phyloP scores from a whole-genome alignment of 805 yeast species.

The Metschnikowia dekortorum region DNA sequence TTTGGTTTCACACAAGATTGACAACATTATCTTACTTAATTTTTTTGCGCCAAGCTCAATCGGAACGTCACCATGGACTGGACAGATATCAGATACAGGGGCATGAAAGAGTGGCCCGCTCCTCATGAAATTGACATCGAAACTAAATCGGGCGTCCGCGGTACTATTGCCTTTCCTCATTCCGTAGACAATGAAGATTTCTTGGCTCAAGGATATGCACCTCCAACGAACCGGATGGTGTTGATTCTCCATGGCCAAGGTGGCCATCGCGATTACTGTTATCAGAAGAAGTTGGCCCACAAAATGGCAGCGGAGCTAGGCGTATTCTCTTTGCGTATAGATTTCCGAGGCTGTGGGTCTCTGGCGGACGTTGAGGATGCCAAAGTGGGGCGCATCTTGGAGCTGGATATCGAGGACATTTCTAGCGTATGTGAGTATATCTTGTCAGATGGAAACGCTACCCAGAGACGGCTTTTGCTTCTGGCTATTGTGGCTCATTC shows the following conservation, averaged over 20 bases:
- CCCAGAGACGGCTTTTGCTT: constrained; percentile 42
- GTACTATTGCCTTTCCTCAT: constrained; percentile 38
- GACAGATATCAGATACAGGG: constrained; percentile 6
- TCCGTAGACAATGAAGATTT: constrained; percentile 22
- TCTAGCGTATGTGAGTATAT: constrained; percentile 35
- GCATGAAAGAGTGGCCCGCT: constrained; percentile 10
- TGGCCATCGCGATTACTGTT: constrained; percentile 79
- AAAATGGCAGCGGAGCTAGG: constrained; percentile 57
- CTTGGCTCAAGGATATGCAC: constrained; percentile 26
- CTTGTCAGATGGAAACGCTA: constrained; percentile 26
- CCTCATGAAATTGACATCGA: constrained; percentile 36
- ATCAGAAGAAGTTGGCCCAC: constrained; percentile 60
- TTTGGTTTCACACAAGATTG: too few relatives aligned
- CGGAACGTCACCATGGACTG: background rate
- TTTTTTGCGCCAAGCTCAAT: background rate
- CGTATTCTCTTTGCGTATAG: constrained; percentile 66
- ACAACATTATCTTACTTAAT: too few relatives aligned
- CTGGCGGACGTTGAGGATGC: constrained; percentile 49
- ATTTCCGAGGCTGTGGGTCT: constrained; percentile 81
- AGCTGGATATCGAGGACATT: constrained; percentile 67
- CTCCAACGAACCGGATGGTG: constrained; percentile 48
- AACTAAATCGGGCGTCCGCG: constrained; percentile 31
- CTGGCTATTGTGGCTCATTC: constrained; percentile 72
- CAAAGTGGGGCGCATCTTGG: constrained; percentile 50
- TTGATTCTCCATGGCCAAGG: constrained; percentile 79